A percentile compares a stretch with the other conserved stretches of the same genome.
These are phyloP conservation scores for Agrocybe chaxingu DNA, from an alignment of 768 basidiomycete species.

Conservation along the genomic window DNA sequence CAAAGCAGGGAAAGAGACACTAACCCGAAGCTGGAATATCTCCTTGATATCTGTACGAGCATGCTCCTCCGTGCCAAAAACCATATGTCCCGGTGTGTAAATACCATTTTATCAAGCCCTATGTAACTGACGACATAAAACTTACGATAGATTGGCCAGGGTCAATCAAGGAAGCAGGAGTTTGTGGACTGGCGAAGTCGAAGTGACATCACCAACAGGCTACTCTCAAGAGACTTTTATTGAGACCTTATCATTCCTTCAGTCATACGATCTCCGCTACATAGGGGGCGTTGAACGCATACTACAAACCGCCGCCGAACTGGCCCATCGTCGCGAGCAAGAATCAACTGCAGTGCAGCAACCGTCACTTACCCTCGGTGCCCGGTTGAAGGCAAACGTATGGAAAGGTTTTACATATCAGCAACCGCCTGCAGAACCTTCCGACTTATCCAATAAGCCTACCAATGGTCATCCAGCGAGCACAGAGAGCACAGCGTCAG, in stretches of 20 bases:
- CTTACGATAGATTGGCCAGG: conserved; percentile 48
- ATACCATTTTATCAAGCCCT: background rate
- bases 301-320: conserved; percentile 63
- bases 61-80: conserved; percentile 61
- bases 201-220: conserved; percentile 40
- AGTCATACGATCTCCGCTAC: conserved; percentile 58
- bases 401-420: conserved; percentile 70
- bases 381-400: conserved; percentile 53
- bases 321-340: conserved; percentile 49
- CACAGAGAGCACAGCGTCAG: conserved; percentile 34
- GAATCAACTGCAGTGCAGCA: conserved; percentile 28
- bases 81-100: conserved; percentile 50
- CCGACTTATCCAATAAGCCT: conserved; percentile 29
- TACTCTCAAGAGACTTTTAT: conserved; percentile 63
- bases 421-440: conserved; percentile 33
- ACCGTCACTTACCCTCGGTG: conserved; percentile 44
- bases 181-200: conserved; percentile 52
- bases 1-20: conserved; percentile 50
- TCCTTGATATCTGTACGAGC: conserved; percentile 68
- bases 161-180: conserved; percentile 36
- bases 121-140: conserved; percentile 1
- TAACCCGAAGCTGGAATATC: conserved; percentile 62
- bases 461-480: conserved; percentile 35
- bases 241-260: conserved; percentile 63
- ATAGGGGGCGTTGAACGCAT: conserved; percentile 71